Base-by-base conservation (phyloP, 1,284 basidiomycete genomes). In the Polyporus tsugae region DNA sequence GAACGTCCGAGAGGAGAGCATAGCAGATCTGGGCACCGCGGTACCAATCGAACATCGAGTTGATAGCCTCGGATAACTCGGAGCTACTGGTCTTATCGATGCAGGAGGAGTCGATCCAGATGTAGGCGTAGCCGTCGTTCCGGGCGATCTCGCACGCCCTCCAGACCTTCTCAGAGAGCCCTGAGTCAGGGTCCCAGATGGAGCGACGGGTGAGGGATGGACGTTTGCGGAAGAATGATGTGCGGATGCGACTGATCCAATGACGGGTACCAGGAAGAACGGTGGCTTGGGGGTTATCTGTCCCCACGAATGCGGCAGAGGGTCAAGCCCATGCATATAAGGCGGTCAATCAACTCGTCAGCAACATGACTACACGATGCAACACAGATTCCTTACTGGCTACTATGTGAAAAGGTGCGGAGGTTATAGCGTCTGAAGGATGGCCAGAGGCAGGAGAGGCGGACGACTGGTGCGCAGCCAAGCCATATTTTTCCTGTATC, bases 71-170 rank as follows among this genome's bases (percentile, higher is more conserved):
- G n/a, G 42, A 36, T 11, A 65, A 25, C 58, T 60, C 64, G 9
- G 64, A 46, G 44, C 59, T 61, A 52, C 64, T 65, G 1, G 59
- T 42, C 38, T 65, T 65, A 60, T 65, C 64, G 59, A 65, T 65
- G 46, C 64, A 65, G 60, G 49, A 65, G 25, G 60, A 52, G 64
- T 65, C 64, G 22, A 49, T 39, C 64, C 64, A 65, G 46, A 65
- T n/a, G 39, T 36, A 60, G 9, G 15, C 15, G 46, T 60, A 53
- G 11, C 64, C 64, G 38, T 65, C 39, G 2, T 4, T 6, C 10
- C 25, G 36, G 6, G 64, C 64, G 22, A 65, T 15, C 22, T 15
- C 25, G 58, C 64, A 65, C 9, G 58, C 53, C 35, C 25, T 13
- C 6, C 59, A 44, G 46, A 65, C 17, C 58, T 65, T 65, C 13